These are phyloP conservation scores for Ailanthus altissimus DNA, from an alignment of 345 rosid genomes.

Conservation along the genomic window DNA sequence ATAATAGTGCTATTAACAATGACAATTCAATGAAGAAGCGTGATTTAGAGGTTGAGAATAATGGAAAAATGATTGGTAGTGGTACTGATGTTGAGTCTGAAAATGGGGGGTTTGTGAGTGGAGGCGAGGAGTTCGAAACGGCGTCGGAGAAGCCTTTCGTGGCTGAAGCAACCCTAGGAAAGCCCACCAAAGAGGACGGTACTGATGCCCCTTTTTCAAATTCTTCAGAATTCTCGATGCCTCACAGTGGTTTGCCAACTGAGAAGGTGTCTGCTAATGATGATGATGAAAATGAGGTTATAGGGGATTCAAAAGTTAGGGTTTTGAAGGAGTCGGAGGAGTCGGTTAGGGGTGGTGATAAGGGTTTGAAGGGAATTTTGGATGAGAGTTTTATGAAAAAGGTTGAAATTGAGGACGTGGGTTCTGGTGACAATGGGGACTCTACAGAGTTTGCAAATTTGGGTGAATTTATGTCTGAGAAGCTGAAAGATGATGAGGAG, in stretches of 20 bases:
- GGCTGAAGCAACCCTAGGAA: conserved; percentile 19
- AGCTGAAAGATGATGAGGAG: conserved; percentile 29
- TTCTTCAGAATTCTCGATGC: conserved; percentile 30
- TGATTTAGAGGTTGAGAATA: conserved; percentile 18
- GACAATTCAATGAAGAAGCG: conserved; percentile 24
- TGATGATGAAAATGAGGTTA: conserved; percentile 29
- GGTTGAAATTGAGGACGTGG: conserved; percentile 33
- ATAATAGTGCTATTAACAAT: conserved; percentile 18
- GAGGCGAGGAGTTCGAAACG: conserved; percentile 50
- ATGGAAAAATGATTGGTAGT: conserved; percentile 23
- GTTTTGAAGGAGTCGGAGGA: conserved; percentile 29
- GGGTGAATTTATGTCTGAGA: conserved; percentile 17
- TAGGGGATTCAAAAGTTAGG: conserved; percentile 19
- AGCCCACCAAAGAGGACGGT: conserved; percentile 13
- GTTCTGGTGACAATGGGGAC: conserved; percentile 37
- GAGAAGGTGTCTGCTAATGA: conserved; percentile 23
- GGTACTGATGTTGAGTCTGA: conserved; percentile 28
- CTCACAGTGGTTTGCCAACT: conserved; percentile 28
- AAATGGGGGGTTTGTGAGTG: conserved; percentile 49
- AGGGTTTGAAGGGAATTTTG: conserved; percentile 27
- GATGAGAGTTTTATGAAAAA: conserved; percentile 23
- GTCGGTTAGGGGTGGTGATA: conserved; percentile 18
- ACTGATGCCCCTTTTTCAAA: conserved; percentile 20
- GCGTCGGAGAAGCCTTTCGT: conserved; percentile 27
- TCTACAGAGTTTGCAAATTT: conserved; percentile 15